Percentiles rank a stretch among this genome's conserved stretches.
phyloP scores from a whole-genome alignment of 208 protist species.

The Leishmania aethiopica region DNA sequence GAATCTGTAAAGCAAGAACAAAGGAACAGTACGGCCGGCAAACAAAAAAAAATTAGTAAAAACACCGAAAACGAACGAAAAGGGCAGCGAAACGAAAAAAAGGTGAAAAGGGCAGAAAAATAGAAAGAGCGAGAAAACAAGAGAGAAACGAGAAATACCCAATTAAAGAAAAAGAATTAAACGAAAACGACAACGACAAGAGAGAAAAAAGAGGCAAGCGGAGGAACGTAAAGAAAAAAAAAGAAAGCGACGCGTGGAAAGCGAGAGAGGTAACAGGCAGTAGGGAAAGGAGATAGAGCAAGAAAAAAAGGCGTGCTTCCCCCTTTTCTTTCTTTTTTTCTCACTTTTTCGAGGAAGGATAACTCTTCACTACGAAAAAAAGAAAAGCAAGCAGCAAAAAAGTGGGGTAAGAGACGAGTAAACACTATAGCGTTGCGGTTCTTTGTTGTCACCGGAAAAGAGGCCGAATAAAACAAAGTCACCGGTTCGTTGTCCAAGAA shows the following conservation, averaged over 20 bases:
- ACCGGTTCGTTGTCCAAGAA: background rate
- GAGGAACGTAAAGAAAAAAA: too few species aligned
- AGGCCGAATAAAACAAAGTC: background rate
- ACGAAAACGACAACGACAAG: background rate
- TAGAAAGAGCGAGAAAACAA: background rate
- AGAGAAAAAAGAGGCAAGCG: background rate
- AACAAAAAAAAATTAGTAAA: background rate
- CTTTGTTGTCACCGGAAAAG: background rate
- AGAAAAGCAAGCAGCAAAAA: background rate
- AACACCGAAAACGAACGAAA: background rate
- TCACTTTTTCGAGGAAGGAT: background rate
- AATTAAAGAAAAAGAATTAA: background rate
- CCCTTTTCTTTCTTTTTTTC: too few species aligned
- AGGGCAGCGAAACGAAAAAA: background rate
- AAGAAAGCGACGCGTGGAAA: background rate
- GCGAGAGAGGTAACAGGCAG: background rate
- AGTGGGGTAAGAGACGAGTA: background rate
- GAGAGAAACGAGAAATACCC: background rate
- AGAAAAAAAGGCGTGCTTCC: background rate
- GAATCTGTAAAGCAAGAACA: background rate
- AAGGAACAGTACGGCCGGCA: background rate
- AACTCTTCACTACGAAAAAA: background rate
- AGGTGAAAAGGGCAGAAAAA: background rate
- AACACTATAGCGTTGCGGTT: background rate
- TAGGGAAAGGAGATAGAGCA: background rate